Base-by-base conservation (phyloP, 768 basidiomycete species). In the Tylopilus felleus region DNA sequence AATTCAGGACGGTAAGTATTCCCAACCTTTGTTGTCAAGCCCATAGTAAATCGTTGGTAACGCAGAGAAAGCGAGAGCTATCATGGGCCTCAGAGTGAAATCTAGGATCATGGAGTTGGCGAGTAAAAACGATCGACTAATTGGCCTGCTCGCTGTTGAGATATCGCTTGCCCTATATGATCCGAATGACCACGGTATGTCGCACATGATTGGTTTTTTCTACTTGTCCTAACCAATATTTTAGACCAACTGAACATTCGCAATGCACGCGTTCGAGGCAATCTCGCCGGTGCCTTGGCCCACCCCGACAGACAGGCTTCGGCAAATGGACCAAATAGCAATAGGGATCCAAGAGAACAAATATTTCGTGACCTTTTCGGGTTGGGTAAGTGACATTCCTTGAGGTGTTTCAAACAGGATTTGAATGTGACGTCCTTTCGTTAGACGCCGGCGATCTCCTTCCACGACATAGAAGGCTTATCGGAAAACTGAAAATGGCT, bases 121-220 rank as follows among this genome's bases (percentile, higher is more conserved):
- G 4, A 29, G 12, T 33, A 63, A 44, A 13, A 1, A 52, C 2
- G 50, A 51, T 1, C 19, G 48, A 25, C 38, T 56, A 6, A 36
- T 67, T 21, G 63, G 65, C 33, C 52, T 51, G 21, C 55, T 66
- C 4, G 60, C 65, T 14, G 60, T 62, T 2, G 63, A 65, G 22
- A 55, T 65, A 47, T 39, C 49, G 5, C 56, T 67, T 29, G 51
- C 38, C 6, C 38, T 67, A 8, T 57, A 55, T 2, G 36, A 60
- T 27, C 25, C 19, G 8, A 9, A 14, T 5, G 58, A 60, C 0
- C 50, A 2, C 19, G 31, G 25, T 33, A 33, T 33, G 65, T 57
- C 46, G 1, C 4, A 25, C 16, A 3, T 19, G 45, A 2, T 35
- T 10, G 2, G 27, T n/a, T 16, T 17, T 5, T 2, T 17, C 35